These are phyloP conservation scores for Penicillium turbatum DNA, from an alignment of 495 filamentous ascomycete genomes.

Conservation along the genomic window DNA sequence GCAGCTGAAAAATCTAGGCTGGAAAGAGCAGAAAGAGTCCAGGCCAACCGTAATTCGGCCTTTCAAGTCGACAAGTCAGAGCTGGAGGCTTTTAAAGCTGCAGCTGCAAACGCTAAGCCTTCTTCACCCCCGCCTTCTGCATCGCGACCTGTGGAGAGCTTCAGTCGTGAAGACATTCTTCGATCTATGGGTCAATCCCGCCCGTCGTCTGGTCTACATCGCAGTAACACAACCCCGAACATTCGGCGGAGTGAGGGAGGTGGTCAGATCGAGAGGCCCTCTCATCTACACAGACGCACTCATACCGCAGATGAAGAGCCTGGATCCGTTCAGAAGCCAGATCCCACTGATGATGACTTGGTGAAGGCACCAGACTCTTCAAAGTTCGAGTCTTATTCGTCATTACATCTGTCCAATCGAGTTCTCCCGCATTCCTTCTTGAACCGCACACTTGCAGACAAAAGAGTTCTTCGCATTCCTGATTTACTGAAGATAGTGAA, in stretches of 20 bases:
- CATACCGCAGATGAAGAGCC: conserved; percentile 32
- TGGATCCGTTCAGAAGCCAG: conserved; percentile 8
- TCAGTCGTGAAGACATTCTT: conserved; percentile 62
- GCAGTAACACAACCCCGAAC: conserved; percentile 52
- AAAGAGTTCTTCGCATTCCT: conserved; percentile 73
- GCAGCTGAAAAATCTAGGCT: conserved; percentile 43
- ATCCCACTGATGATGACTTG: conserved; percentile 7
- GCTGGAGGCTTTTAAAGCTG: conserved; percentile 60
- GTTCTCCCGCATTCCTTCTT: conserved; percentile 79
- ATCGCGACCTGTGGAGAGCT: conserved; percentile 45
- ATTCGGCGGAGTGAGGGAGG: conserved; percentile 28
- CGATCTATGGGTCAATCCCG: conserved; percentile 34
- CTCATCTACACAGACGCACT: conserved; percentile 23
- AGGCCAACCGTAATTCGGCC: conserved; percentile 60
- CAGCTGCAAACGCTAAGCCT: conserved; percentile 44
- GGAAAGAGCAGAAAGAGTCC: conserved; percentile 52
- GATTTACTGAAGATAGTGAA: conserved; percentile 78
- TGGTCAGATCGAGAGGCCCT: conserved; percentile 14
- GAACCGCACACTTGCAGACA: conserved; percentile 67
- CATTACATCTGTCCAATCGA: conserved; percentile 77
- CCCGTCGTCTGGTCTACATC: conserved; percentile 30
- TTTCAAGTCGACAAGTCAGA: conserved; percentile 67
- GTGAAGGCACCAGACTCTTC: conserved; percentile 37
- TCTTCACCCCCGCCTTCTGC: conserved; percentile 35
- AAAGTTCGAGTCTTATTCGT: conserved; percentile 80